Conservation (phyloP, 306 rosid species). For the Rubus parviflorus region DNA sequence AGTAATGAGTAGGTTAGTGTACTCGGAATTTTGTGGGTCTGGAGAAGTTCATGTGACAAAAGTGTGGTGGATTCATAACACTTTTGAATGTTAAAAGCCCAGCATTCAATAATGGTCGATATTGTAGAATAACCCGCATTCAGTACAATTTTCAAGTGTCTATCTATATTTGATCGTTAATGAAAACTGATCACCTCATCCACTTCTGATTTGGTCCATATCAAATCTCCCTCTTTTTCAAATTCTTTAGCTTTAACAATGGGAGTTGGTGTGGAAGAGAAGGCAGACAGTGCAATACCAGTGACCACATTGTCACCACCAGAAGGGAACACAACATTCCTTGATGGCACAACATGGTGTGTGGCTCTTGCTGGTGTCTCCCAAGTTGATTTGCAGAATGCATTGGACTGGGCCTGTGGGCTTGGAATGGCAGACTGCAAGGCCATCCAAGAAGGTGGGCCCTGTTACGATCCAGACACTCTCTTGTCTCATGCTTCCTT, state of each 20-base stretch:
- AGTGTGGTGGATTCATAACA: background rate
- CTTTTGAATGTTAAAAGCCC: too few species aligned
- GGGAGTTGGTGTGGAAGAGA: conserved; percentile 54
- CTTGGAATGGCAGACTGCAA: conserved; percentile 72
- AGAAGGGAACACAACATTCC: conserved; percentile 91
- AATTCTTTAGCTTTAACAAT: conserved; percentile 35
- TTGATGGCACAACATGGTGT: conserved; percentile 90
- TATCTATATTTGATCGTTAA: background rate
- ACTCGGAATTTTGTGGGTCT: background rate
- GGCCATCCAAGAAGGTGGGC: conserved; percentile 58
- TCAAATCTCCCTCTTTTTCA: background rate
- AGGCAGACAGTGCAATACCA: conserved; percentile 55
- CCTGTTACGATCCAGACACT: conserved; percentile 73
- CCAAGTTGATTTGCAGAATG: conserved; percentile 79
- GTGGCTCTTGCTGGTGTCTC: conserved; percentile 80
- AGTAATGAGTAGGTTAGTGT: background rate
- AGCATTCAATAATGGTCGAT: background rate
- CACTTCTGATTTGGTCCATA: background rate
- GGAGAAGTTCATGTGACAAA: background rate
- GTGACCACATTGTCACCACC: conserved; percentile 66
- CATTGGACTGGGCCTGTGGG: conserved; percentile 97
- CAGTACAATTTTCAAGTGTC: background rate
- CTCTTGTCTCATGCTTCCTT: conserved; percentile 87
- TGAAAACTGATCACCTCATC: background rate
- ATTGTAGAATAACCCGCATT: background rate